These are phyloP conservation scores for Xylariaceae sp. DNA, from an alignment of 2,329 filamentous ascomycete genomes.

Conservation along the genomic window DNA sequence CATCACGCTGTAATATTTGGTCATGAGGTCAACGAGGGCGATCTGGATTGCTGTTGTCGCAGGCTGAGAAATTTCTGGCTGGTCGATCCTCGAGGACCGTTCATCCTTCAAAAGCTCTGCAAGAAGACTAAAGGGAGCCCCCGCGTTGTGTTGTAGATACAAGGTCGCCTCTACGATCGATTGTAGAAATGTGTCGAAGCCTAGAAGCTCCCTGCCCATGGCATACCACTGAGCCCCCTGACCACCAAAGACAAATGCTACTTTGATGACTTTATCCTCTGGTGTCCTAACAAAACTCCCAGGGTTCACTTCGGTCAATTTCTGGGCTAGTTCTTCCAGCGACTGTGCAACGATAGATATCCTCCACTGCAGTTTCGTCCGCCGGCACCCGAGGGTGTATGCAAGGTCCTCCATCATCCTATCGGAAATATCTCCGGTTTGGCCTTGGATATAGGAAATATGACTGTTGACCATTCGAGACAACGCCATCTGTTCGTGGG, in stretches of 20 bases:
- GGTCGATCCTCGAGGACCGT: conserved; percentile 8
- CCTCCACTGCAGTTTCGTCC: conserved; percentile 50
- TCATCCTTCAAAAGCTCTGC: conserved; percentile 15
- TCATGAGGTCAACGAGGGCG: conserved; percentile 35
- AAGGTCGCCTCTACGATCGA: conserved; percentile 34
- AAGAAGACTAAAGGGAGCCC: conserved; percentile 32
- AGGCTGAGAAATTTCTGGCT: conserved; percentile 24
- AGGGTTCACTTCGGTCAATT: conserved; percentile 15
- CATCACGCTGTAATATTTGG: conserved; percentile 24
- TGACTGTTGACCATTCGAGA: conserved; percentile 42
- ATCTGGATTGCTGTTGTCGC: conserved; percentile 23
- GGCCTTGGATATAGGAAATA: conserved; percentile 33
- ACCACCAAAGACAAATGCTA: conserved; percentile 40
- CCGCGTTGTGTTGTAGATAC: conserved; percentile 31
- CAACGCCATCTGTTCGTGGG: conserved; percentile 47
- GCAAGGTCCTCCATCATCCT: conserved; percentile 45
- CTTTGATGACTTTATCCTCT: conserved; percentile 11
- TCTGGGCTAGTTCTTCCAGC: conserved; percentile 35
- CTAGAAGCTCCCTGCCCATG: conserved; percentile 43
- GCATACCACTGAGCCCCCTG: conserved; percentile 43
- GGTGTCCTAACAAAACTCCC: conserved; percentile 13
- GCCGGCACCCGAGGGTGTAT: conserved; percentile 50
- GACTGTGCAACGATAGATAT: conserved; percentile 42
- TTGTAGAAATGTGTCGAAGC: conserved; percentile 30
- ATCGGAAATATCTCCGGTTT: conserved; percentile 6